Conservation (phyloP, 1,284 basidiomycete genomes). For the Tylopilus sp. region DNA sequence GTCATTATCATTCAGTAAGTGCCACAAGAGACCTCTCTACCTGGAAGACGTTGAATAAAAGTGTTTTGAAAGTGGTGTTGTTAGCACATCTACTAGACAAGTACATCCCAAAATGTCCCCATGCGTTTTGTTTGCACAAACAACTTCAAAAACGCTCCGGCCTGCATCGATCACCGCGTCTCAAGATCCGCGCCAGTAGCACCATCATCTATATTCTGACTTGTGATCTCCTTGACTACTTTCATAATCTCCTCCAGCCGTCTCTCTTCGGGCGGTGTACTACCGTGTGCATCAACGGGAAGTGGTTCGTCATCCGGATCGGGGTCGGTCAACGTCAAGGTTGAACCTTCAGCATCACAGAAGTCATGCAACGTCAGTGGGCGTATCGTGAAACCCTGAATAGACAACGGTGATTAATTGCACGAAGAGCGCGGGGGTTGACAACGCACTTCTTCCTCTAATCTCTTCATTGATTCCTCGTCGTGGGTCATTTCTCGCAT, state of each 20-base stretch:
- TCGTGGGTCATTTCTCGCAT: slow-evolving; percentile 74
- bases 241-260: slow-evolving; percentile 3
- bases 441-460: slow-evolving; percentile 65
- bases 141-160: no score
- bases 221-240: not conserved
- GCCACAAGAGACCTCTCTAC: no score
- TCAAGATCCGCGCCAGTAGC: slow-evolving; percentile 11
- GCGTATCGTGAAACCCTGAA: slow-evolving; percentile 80
- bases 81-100: slow-evolving; percentile 20
- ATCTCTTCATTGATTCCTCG: slow-evolving; percentile 61
- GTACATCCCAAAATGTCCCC: slow-evolving; percentile 3
- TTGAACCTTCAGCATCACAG: slow-evolving; percentile 66
- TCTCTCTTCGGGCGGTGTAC: not conserved
- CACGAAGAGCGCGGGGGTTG: not conserved
- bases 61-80: slow-evolving; percentile 7
- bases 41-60: no score
- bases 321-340: slow-evolving; percentile 38
- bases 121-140: no score
- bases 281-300: slow-evolving; percentile 12
- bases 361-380: slow-evolving; percentile 80
- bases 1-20: no score
- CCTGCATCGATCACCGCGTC: slow-evolving; percentile 12
- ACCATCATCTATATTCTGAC: not conserved
- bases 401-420: not conserved
- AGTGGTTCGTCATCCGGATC: slow-evolving; percentile 44